Conservation (phyloP, 306 rosid genomes). For the Ochetophila trinervis region DNA sequence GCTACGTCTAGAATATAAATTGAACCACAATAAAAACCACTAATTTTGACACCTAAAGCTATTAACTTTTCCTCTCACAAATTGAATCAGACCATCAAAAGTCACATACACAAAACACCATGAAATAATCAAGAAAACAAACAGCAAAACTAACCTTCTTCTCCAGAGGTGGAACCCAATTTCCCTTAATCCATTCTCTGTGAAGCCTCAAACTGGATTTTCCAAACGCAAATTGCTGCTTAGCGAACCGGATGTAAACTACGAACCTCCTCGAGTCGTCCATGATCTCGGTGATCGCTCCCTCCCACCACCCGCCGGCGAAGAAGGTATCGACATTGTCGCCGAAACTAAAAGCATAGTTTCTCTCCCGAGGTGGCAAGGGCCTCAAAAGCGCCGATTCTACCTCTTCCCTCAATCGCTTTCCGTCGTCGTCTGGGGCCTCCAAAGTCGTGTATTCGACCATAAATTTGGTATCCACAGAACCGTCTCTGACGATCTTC, state of each 20-base stretch:
- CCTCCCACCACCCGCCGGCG: slow-evolving; percentile 41
- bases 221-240: slow-evolving; percentile 12
- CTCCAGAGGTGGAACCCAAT: slow-evolving; percentile 33
- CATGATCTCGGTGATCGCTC: slow-evolving; percentile 10
- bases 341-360: slow-evolving; percentile 7
- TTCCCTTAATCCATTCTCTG: slow-evolving; percentile 29
- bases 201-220: slow-evolving; percentile 28
- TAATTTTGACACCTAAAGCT: too few relatives aligned
- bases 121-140: too few relatives aligned
- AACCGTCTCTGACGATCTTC: slow-evolving; percentile 8
- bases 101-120: too few relatives aligned
- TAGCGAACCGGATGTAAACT: slow-evolving; percentile 23
- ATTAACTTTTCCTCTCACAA: too few relatives aligned
- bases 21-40: too few relatives aligned
- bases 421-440: not conserved
- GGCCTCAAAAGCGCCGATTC: slow-evolving; percentile 27
- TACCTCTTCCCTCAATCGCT: slow-evolving; percentile 14
- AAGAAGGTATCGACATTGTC: slow-evolving; percentile 34
- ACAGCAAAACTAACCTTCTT: not conserved
- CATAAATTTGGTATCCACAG: not conserved
- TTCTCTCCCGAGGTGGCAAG: slow-evolving; percentile 3
- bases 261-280: slow-evolving; percentile 1
- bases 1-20: too few relatives aligned
- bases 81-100: too few relatives aligned
- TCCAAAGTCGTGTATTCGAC: slow-evolving; percentile 17